A percentile compares a stretch with the other conserved stretches of the same genome.
These are phyloP conservation scores for Spencermartinsiella ligniputridi DNA, from an alignment of 1,139 yeast species.

Conservation along the genomic window DNA sequence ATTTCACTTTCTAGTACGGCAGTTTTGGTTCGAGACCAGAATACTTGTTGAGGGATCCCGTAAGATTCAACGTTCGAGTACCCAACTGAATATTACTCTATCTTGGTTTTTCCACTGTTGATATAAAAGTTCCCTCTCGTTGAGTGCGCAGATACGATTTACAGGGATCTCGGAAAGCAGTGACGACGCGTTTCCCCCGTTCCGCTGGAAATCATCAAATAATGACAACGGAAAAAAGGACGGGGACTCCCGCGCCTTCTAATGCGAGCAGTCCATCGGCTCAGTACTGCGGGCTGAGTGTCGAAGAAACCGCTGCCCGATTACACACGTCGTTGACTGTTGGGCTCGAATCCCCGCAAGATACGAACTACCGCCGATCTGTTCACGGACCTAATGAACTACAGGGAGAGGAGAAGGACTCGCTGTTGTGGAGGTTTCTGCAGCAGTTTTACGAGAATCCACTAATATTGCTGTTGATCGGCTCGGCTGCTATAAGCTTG, in stretches of 20 bases:
- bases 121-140: too few relatives aligned
- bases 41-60: too few relatives aligned
- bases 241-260: slow-evolving; percentile 2
- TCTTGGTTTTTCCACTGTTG: too few relatives aligned
- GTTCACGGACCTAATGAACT: slow-evolving; percentile 78
- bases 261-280: slow-evolving; percentile 39
- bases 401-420: slow-evolving; percentile 69
- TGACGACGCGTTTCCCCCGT: too few relatives aligned
- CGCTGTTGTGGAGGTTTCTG: slow-evolving; percentile 60
- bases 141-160: too few relatives aligned
- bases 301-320: slow-evolving; percentile 57
- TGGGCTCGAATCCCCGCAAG: slow-evolving; percentile 68
- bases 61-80: too few relatives aligned
- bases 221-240: neutral
- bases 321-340: slow-evolving; percentile 53
- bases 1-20: too few relatives aligned
- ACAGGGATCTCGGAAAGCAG: too few relatives aligned
- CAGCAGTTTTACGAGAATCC: slow-evolving; percentile 86
- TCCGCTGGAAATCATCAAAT: too few relatives aligned
- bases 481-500: slow-evolving; percentile 79
- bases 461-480: slow-evolving; percentile 75
- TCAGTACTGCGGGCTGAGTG: slow-evolving; percentile 51
- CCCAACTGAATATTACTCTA: too few relatives aligned
- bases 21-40: too few relatives aligned
- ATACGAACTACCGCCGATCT: slow-evolving; percentile 63